Conservation (phyloP, 306 rosid species). For the Cucurbita pepo region DNA sequence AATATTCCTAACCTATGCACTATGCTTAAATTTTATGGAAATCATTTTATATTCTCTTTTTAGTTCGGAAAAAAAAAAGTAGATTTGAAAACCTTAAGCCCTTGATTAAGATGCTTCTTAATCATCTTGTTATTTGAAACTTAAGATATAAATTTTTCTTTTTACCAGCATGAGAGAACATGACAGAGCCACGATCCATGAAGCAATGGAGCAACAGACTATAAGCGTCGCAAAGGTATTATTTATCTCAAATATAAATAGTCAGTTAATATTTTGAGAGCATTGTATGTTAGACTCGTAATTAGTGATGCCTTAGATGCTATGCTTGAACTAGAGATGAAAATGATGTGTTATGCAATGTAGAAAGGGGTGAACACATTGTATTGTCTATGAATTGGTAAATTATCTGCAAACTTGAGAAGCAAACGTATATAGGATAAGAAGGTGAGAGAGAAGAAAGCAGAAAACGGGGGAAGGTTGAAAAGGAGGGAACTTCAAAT, state of each 20-base stretch:
- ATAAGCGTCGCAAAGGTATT: conserved; percentile 95
- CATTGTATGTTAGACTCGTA: not conserved
- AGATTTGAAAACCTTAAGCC: not conserved
- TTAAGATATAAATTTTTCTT: not conserved
- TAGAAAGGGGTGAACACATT: not conserved
- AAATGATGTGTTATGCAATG: not conserved
- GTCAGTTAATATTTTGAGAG: not conserved
- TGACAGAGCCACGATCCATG: conserved; percentile 96
- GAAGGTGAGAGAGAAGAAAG: not conserved
- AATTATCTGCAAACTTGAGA: not conserved
- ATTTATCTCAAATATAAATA: not conserved
- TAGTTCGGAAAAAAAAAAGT: not conserved
- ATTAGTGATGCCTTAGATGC: not conserved
- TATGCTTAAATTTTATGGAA: not conserved
- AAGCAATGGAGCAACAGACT: conserved; percentile 99
- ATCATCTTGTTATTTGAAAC: not conserved
- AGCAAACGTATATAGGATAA: not conserved
- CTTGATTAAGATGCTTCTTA: not conserved
- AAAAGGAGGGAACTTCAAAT: not conserved
- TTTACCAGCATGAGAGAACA: conserved; percentile 81
- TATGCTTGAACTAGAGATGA: not conserved
- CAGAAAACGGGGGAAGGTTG: not conserved
- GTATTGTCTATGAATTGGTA: not conserved
- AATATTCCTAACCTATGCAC: not conserved
- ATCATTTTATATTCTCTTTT: not conserved